These are phyloP conservation scores for Cryoendolithus antarcticus DNA, from an alignment of 2,329 filamentous ascomycete species.

Conservation along the genomic window DNA sequence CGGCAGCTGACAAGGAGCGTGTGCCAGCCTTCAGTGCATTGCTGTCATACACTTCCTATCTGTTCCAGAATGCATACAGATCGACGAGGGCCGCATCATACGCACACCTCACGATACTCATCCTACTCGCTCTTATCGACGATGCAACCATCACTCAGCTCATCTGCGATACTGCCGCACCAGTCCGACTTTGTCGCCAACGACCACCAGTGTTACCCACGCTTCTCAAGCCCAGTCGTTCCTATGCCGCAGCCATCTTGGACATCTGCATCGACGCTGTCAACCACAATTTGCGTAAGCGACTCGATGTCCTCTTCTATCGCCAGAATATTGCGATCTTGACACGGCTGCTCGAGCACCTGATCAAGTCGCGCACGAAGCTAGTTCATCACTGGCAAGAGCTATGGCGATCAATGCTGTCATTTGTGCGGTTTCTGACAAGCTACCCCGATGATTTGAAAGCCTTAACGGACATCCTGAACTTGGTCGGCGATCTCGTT, in stretches of 20 bases:
- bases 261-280: slow-evolving; percentile 84
- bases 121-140: slow-evolving; percentile 75
- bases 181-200: slow-evolving; percentile 78
- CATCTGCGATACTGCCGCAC: slow-evolving; percentile 63
- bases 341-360: slow-evolving; percentile 68
- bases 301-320: slow-evolving; percentile 64
- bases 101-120: slow-evolving; percentile 71
- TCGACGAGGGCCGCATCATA: slow-evolving; percentile 69
- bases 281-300: slow-evolving; percentile 81
- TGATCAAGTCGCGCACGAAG: slow-evolving; percentile 70
- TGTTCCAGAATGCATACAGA: slow-evolving; percentile 84
- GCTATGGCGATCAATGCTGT: slow-evolving; percentile 78
- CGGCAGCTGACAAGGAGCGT: slow-evolving; percentile 11
- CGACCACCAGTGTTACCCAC: slow-evolving; percentile 73
- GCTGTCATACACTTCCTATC: slow-evolving; percentile 80
- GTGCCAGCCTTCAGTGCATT: slow-evolving; percentile 59
- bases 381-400: slow-evolving; percentile 89
- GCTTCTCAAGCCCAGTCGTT: slow-evolving; percentile 53
- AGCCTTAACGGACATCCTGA: slow-evolving; percentile 53
- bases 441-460: slow-evolving; percentile 73
- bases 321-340: slow-evolving; percentile 67
- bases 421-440: slow-evolving; percentile 79
- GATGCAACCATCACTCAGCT: slow-evolving; percentile 71
- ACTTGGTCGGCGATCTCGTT: slow-evolving; percentile 63
- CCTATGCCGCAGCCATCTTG: slow-evolving; percentile 63